Base-by-base conservation (phyloP, 1,139 yeast genomes). In the Maudiozyma humilis region DNA sequence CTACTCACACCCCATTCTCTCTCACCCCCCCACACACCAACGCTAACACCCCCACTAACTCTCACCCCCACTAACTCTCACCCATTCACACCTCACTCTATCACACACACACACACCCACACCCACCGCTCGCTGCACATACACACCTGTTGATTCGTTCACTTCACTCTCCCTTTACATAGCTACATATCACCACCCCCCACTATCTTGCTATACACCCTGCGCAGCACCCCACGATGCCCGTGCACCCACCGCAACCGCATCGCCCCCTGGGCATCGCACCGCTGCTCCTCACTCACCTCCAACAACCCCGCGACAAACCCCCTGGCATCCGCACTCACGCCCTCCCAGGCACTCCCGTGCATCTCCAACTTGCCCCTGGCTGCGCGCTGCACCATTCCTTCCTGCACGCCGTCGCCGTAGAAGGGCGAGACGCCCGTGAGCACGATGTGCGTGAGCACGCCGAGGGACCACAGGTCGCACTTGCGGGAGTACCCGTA, bases 391-490 rank as follows among this genome's bases (percentile, higher is more conserved):
- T 55, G 54, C 14, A 71, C 65, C 5, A 71, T 70, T 29, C 60
- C 57, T 15, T 53, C 53, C 38, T 66, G 68, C 16, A 65, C 54
- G 0, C 72, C 72, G 44, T 69, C 69, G 2, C 72, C 71, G 53
- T 72, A 76, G 54, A 79, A 79, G 3, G 86, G 85, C 0, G 85
- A 78, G 1, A 77, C 67, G 0, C 84, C 85, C 32, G 75, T 72
- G 19, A 71, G 58, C 60, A 80, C 63, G 15, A 79, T 75, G 59
- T 78, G 79, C 3, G 71, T 55, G 18, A 79, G 71, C 0, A 80
- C 71, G 0, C 86, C 87, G 6, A 79, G 54, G 0, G 86, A 79
- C 88, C 87, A 80, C 40, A 77, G 61, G 57, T 81, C 87, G 54
- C 84, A 79, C 53, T 76, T 77, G 33, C 60, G 65, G 43, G 69